Evolutionary conservation across 768 basidiomycete genomes (phyloP).

Genomic region (Megacollybia marginata): DNA sequence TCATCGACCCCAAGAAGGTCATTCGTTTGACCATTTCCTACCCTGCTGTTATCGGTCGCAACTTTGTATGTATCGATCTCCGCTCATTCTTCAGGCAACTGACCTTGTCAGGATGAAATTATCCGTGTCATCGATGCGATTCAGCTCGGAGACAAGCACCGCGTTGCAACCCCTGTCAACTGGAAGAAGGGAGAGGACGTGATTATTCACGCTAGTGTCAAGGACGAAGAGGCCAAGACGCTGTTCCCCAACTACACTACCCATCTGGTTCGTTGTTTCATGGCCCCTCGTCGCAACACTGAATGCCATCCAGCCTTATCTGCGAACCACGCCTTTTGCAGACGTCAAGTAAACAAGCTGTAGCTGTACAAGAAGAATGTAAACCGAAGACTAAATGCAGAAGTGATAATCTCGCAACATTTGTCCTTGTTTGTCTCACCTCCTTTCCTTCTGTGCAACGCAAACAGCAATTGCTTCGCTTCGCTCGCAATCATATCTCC

Average conservation of each 20-base stretch:
- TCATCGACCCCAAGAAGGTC: conserved; percentile 94
- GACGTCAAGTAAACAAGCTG: not conserved
- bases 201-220: conserved; percentile 82
- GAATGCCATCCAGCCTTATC: conserved; percentile 56
- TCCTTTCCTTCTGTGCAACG: too few species aligned
- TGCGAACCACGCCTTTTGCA: conserved; percentile 63
- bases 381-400: conserved; percentile 2
- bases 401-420: too few species aligned
- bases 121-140: conserved; percentile 84
- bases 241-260: conserved; percentile 80
- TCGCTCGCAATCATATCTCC: too few species aligned
- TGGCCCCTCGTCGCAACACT: not conserved
- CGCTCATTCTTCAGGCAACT: not conserved
- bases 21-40: conserved; percentile 89
- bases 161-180: conserved; percentile 87
- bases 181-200: conserved; percentile 93
- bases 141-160: conserved; percentile 83
- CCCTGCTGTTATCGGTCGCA: conserved; percentile 93
- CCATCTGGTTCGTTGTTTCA: conserved; percentile 54
- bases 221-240: conserved; percentile 83
- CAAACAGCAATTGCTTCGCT: too few species aligned
- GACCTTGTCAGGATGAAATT: conserved; percentile 32
- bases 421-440: too few species aligned
- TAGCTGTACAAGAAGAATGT: not conserved
- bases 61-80: conserved; percentile 42